phyloP scores from a whole-genome alignment of 2,329 filamentous ascomycete genomes.

The Triangularia verruculosa region DNA sequence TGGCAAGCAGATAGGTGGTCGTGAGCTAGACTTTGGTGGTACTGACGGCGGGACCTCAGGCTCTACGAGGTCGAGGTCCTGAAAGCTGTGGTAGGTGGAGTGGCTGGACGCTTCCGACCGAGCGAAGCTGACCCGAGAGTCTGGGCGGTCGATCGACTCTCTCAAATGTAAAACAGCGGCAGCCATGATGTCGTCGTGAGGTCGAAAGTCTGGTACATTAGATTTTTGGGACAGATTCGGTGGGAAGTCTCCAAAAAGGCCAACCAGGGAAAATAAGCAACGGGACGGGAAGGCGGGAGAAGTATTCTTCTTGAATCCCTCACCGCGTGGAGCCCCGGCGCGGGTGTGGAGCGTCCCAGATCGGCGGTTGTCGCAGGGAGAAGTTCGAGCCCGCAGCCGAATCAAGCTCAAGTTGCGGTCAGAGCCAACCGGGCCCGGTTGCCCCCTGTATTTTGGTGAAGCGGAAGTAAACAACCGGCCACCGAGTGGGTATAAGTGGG shows the following conservation, averaged over 20 bases:
- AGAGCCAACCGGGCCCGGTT: conserved; percentile 9
- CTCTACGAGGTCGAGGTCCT: conserved; percentile 48
- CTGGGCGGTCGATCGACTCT: conserved; percentile 26
- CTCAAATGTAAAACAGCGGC: conserved; percentile 20
- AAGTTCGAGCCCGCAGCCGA: not conserved
- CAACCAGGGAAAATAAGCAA: conserved; percentile 13
- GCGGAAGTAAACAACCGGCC: conserved; percentile 25
- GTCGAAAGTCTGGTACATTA: conserved; percentile 20
- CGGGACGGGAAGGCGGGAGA: conserved; percentile 11
- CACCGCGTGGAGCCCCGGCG: conserved; percentile 3
- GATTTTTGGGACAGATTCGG: conserved; percentile 8
- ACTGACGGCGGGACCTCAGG: conserved; percentile 32
- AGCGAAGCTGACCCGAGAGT: conserved; percentile 42
- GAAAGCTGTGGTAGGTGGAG: conserved; percentile 52
- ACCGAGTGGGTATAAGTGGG: conserved; percentile 16
- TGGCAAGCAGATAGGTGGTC: conserved; percentile 13
- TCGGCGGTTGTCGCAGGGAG: conserved; percentile 18
- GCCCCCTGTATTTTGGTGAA: not conserved
- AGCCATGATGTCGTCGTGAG: conserved; percentile 11
- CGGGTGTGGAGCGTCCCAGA: conserved; percentile 9
- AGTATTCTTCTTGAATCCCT: conserved; percentile 22
- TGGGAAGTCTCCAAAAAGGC: conserved; percentile 6
- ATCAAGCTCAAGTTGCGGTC: conserved; percentile 27
- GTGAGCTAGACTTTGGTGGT: conserved; percentile 16
- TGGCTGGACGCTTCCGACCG: conserved; percentile 40